Conservation (phyloP, 2,329 filamentous ascomycete genomes). For the Plectosphaerella plurivora region DNA sequence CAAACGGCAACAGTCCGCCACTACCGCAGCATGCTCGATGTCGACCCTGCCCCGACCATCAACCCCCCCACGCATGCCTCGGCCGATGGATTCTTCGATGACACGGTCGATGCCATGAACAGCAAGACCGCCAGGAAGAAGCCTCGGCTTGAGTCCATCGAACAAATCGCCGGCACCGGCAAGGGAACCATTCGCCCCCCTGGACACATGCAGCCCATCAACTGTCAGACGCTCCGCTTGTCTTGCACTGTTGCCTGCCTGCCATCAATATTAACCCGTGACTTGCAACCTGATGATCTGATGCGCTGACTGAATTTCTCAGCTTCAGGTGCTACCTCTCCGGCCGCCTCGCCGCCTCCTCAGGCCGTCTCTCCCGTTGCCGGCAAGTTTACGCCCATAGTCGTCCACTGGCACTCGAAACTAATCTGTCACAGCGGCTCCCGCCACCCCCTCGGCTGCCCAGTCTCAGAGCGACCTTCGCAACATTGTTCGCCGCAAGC, state of each 20-base stretch:
- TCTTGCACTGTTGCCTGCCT: slow-evolving; percentile 5
- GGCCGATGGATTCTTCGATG: slow-evolving; percentile 41
- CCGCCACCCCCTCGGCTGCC: slow-evolving; percentile 23
- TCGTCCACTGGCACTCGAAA: slow-evolving; percentile 31
- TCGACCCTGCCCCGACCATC: slow-evolving; percentile 43
- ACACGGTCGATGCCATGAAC: slow-evolving; percentile 6
- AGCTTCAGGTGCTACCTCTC: slow-evolving; percentile 42
- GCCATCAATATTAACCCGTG: neutral
- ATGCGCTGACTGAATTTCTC: slow-evolving; percentile 28
- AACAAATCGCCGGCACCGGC: neutral
- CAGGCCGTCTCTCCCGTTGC: slow-evolving; percentile 33
- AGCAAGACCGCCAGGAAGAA: neutral
- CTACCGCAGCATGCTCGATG: slow-evolving; percentile 50
- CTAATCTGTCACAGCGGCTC: slow-evolving; percentile 17
- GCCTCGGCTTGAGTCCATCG: slow-evolving; percentile 2
- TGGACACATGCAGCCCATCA: slow-evolving; percentile 2
- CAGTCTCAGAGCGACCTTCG: slow-evolving; percentile 64
- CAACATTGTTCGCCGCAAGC: slow-evolving; percentile 97
- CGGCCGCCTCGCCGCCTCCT: slow-evolving; percentile 11
- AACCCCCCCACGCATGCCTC: slow-evolving; percentile 36
- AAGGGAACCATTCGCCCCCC: neutral
- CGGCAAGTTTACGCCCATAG: slow-evolving; percentile 19
- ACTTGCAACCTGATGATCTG: neutral
- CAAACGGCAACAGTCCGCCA: slow-evolving; percentile 19
- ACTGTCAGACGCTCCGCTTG: slow-evolving; percentile 30